Percentiles rank a stretch among this genome's conserved stretches.
phyloP scores from a whole-genome alignment of 2,329 filamentous ascomycete species.

The Shiraia sp. region DNA sequence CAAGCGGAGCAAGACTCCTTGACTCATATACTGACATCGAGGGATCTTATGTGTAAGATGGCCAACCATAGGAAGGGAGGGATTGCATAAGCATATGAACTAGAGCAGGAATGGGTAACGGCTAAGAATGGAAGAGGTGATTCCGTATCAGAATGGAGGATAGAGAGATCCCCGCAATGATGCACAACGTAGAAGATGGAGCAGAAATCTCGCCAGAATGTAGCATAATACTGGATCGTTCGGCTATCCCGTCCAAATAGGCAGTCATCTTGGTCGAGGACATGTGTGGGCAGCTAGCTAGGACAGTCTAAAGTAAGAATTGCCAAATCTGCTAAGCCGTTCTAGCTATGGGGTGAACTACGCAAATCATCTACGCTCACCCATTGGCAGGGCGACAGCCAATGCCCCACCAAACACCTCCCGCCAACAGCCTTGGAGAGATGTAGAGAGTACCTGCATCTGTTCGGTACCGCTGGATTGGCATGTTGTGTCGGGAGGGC shows the following conservation, averaged over 20 bases:
- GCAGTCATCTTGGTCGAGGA: neutral
- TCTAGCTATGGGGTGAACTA: too few relatives aligned
- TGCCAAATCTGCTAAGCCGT: too few relatives aligned
- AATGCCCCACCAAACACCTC: too few relatives aligned
- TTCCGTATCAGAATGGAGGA: slow-evolving; percentile 28
- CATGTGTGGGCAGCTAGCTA: too few relatives aligned
- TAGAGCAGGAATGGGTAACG: slow-evolving; percentile 26
- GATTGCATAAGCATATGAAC: slow-evolving; percentile 12
- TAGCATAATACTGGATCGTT: neutral
- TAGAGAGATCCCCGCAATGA: slow-evolving; percentile 9
- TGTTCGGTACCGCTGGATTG: too few relatives aligned
- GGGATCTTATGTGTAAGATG: slow-evolving; percentile 19
- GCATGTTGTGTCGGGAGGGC: neutral
- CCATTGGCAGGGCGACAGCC: too few relatives aligned
- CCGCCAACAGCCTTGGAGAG: too few relatives aligned
- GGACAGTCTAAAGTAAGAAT: too few relatives aligned
- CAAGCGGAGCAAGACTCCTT: slow-evolving; percentile 20
- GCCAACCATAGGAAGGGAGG: slow-evolving; percentile 19
- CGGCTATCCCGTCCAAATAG: neutral
- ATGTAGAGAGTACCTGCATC: too few relatives aligned
- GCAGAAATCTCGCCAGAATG: slow-evolving; percentile 8
- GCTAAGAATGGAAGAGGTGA: slow-evolving; percentile 13
- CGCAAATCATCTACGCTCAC: too few relatives aligned
- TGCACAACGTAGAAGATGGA: slow-evolving; percentile 4
- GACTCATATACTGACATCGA: slow-evolving; percentile 21